A percentile compares a stretch with the other conserved stretches of the same genome.
Conservation (phyloP, 2,329 filamentous ascomycete genomes). For the Coccinonectria pachysandricola region DNA sequence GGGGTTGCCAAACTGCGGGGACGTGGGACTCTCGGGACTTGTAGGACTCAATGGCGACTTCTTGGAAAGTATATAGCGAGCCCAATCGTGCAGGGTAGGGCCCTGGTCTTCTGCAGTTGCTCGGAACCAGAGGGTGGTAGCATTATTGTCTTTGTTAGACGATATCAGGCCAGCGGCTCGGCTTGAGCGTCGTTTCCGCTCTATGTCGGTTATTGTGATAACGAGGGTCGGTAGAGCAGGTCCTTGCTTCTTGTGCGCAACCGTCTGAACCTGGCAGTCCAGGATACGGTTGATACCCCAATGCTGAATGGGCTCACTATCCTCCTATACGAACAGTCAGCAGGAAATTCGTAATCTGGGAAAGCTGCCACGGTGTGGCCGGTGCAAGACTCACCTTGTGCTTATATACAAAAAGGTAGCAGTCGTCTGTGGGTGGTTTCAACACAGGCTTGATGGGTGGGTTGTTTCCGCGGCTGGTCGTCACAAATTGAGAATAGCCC, state of each 20-base stretch:
- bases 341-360: background rate
- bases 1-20: constrained; percentile 44
- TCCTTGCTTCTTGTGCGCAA: constrained; percentile 52
- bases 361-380: background rate
- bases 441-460: constrained; percentile 27
- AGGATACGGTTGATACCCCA: constrained; percentile 41
- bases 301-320: constrained; percentile 43
- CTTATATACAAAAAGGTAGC: constrained; percentile 46
- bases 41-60: constrained; percentile 38
- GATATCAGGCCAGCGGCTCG: constrained; percentile 47
- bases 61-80: constrained; percentile 38
- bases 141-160: constrained; percentile 37
- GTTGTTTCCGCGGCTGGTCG: constrained; percentile 28
- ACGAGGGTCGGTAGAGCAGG: constrained; percentile 49
- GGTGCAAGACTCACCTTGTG: constrained; percentile 32
- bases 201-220: constrained; percentile 47
- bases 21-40: constrained; percentile 42
- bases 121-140: constrained; percentile 47
- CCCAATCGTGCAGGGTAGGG: constrained; percentile 49
- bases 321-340: constrained; percentile 30
- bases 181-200: constrained; percentile 55
- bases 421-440: constrained; percentile 29
- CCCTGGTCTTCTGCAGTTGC: constrained; percentile 40
- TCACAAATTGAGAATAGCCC: constrained; percentile 29
- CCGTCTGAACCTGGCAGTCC: constrained; percentile 48